Base-by-base conservation (phyloP, 805 yeast genomes). In the Scheffersomyces lignosus region DNA sequence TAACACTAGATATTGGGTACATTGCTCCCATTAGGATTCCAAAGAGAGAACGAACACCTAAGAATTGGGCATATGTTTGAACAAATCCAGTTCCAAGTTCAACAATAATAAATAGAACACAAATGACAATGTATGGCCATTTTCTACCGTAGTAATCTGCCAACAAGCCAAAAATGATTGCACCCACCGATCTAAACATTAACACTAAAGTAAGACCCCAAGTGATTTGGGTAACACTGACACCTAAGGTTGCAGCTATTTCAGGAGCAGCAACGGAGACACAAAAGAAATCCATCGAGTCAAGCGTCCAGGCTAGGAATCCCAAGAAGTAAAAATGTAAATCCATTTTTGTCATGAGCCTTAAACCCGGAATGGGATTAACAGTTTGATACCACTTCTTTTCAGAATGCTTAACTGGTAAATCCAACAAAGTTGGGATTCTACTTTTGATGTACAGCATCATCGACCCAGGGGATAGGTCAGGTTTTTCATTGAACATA, bases 121-220 rank as follows among this genome's bases (percentile, higher is more conserved):
- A 43, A 27, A 50, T 46, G 15, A 46, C 37, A 10, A 52, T 47
- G 35, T 45, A 52, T 2, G 58, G 57, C 54, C 53, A 46, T 28
- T 51, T 53, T 6, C 60, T 40, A 2, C 60, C 60, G 38, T 51
- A 47, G 12, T 47, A 45, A 31, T 54, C 60, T 26, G 54, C 49
- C 47, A 52, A 43, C 32, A 38, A 43, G 13, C 58, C 60, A 33
- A 54, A 54, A 27, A 52, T 40, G 12, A 51, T 23, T 0, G 60
- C 58, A 3, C 60, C 60, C 6, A 54, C 54, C 4, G 56, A 49
- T 15, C 60, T 44, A 23, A 54, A 49, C 60, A 54, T 54, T 18
- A 54, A 44, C 31, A 54, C 58, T 38, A 54, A 44, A 1, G 60
- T 53, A 25, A 54, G 48, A 9, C 57, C 56, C 60, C 60, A 54